Evolutionary conservation across 116 monocot genomes (phyloP), one percentile per base, ranked within the genome.

Genomic region (Phalaenopsis hybrid): DNA sequence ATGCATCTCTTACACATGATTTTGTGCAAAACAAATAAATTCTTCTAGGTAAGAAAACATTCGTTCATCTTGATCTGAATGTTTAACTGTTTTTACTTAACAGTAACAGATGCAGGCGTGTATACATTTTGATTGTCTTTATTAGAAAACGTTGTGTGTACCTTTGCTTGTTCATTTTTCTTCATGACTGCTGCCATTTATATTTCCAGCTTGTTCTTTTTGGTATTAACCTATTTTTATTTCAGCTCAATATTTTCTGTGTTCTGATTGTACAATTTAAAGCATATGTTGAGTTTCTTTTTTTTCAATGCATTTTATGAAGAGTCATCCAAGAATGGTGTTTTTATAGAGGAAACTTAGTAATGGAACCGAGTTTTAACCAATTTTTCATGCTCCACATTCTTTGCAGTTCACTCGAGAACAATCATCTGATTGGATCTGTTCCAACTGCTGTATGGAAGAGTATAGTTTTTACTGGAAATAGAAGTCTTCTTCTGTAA

Each of bases 401-500:
- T 77, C 25, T 79, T 86, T 81, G 48, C 89, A 94, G 93, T 84
- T 91, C 85, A 28, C 90, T 96, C 57, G 87, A 81, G 13, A 82
- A 94, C 82, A 96, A 96, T 82, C 73, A 81, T 49, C 79, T 96
- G 23, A 86, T 18, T 75, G 96, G 96, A 81, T 91, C 91, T 82
- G 90, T 96, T 86, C 91, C 94, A 82, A 83, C 88, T 6, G 73
- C 81, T 70, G 87, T 91, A 65, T 96, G 96, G 96, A 52, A 81
- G 81, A 85, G 88, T 82, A 87, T 91, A 8, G 78, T 12, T 76
- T 88, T 90, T 68, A 82, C 79, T 77, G 89, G 86, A 86, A 94
- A 94, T 83, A 84, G 58, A 87, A 94, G 83, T 82, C 87, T 96
- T 31, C 88, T 88, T 57, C 82, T 96, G 96, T 96, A 91, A 91